A percentile compares a stretch with the other conserved stretches of the same genome.
phyloP scores from a whole-genome alignment of 495 filamentous ascomycete species.

The Chaetomidium leptoderma region DNA sequence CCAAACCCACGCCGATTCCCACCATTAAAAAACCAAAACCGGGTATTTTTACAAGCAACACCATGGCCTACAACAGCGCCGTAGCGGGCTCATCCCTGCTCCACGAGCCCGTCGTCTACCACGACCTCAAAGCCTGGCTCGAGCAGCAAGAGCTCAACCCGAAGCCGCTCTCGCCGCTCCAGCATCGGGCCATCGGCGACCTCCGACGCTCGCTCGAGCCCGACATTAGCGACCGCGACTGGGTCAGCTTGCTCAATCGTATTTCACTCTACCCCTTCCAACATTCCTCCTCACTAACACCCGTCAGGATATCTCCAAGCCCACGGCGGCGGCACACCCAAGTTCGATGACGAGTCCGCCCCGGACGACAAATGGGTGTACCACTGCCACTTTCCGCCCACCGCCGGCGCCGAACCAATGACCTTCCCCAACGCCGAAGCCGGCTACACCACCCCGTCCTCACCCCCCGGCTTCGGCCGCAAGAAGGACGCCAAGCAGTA shows the following conservation, averaged over 20 bases:
- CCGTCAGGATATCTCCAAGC: constrained; percentile 21
- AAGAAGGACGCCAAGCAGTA: constrained; percentile 47
- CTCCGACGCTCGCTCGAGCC: constrained; percentile 32
- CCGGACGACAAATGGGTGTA: constrained; percentile 22
- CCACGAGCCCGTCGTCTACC: constrained; percentile 25
- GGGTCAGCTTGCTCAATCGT: constrained; percentile 37
- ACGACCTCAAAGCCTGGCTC: constrained; percentile 37
- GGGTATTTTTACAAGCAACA: neutral
- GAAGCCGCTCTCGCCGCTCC: constrained; percentile 30
- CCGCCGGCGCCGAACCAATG: constrained; percentile 11
- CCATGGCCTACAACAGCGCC: neutral
- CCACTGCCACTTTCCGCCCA: constrained; percentile 13
- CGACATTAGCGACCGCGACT: constrained; percentile 32
- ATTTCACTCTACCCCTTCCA: constrained; percentile 14
- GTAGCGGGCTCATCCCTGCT: neutral
- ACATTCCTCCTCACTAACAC: neutral
- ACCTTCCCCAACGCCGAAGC: constrained; percentile 29
- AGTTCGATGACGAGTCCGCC: constrained; percentile 8
- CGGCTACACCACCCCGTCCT: constrained; percentile 19
- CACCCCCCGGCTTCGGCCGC: constrained; percentile 27
- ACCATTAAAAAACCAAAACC: neutral
- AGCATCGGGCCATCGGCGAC: constrained; percentile 30
- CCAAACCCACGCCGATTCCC: neutral
- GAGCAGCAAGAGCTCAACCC: constrained; percentile 28
- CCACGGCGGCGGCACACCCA: neutral